phyloP scores from a whole-genome alignment of 1,284 basidiomycete genomes.

The Gomphus bonarii region DNA sequence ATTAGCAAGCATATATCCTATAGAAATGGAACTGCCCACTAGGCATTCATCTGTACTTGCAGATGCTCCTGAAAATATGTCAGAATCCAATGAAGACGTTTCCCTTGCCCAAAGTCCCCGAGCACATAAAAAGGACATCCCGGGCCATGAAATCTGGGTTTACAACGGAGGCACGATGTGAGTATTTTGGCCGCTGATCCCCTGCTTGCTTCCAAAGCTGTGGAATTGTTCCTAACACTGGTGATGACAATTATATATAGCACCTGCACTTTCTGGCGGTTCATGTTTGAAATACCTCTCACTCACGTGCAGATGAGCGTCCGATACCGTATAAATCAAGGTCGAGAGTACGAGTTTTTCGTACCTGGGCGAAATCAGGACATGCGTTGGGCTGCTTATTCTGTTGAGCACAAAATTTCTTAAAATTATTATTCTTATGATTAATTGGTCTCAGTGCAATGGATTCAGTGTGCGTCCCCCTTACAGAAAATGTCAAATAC shows the following conservation, averaged over 20 bases:
- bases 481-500: background rate
- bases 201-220: background rate
- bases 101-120: constrained; percentile 23
- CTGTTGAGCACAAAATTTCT: constrained; percentile 34
- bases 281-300: constrained; percentile 79
- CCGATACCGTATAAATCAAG: constrained; percentile 70
- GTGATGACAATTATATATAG: constrained; percentile 24
- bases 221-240: background rate
- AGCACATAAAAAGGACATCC: constrained; percentile 31
- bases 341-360: constrained; percentile 72
- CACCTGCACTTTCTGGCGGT: constrained; percentile 91
- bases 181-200: constrained; percentile 16
- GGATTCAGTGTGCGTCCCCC: constrained; percentile 46
- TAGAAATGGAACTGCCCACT: background rate
- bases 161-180: constrained; percentile 62
- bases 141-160: constrained; percentile 72
- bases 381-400: constrained; percentile 86
- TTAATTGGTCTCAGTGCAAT: constrained; percentile 47
- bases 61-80: background rate
- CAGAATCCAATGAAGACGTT: background rate
- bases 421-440: constrained; percentile 1
- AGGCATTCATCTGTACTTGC: background rate
- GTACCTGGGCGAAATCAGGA: constrained; percentile 79
- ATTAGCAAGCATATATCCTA: constrained; percentile 1
- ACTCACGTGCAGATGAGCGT: constrained; percentile 63